Percentiles rank a stretch among this genome's conserved stretches.
phyloP scores from a whole-genome alignment of 169 alveolate genomes.

The Cryptosporidium parvum region DNA sequence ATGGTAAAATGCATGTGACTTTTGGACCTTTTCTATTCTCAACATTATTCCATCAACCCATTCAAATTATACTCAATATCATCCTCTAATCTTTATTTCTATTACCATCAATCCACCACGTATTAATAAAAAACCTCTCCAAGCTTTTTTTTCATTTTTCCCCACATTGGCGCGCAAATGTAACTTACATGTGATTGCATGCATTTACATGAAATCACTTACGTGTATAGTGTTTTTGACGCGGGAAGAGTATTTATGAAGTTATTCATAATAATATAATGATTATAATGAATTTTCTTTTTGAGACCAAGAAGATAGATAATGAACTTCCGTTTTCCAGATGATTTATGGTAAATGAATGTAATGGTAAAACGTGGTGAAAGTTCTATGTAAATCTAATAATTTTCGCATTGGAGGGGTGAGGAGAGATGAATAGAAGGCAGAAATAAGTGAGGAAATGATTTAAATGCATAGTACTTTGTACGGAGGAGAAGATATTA shows the following conservation, averaged over 20 bases:
- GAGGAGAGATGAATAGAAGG: too few species aligned
- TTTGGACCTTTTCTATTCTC: neutral
- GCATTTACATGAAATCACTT: neutral
- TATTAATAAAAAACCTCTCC: neutral
- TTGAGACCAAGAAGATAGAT: neutral
- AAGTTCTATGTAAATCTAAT: neutral
- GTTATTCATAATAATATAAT: neutral
- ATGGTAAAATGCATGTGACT: neutral
- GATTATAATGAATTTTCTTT: neutral
- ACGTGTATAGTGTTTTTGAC: neutral
- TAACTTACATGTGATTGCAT: neutral
- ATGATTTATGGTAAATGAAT: neutral
- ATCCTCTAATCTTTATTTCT: too few species aligned
- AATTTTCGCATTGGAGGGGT: too few species aligned
- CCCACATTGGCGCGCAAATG: neutral
- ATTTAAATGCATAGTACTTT: too few species aligned
- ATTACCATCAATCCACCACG: neutral
- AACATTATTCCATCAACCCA: neutral
- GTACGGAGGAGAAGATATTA: too few species aligned
- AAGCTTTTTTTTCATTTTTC: neutral
- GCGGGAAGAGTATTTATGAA: neutral
- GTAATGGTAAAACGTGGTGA: conserved; percentile 1
- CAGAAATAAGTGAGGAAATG: too few species aligned
- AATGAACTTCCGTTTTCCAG: conserved; percentile 6
- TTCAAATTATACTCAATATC: neutral